These are phyloP conservation scores for Solanum habrochaites DNA, from an alignment of 257 asterid species.

Conservation along the genomic window DNA sequence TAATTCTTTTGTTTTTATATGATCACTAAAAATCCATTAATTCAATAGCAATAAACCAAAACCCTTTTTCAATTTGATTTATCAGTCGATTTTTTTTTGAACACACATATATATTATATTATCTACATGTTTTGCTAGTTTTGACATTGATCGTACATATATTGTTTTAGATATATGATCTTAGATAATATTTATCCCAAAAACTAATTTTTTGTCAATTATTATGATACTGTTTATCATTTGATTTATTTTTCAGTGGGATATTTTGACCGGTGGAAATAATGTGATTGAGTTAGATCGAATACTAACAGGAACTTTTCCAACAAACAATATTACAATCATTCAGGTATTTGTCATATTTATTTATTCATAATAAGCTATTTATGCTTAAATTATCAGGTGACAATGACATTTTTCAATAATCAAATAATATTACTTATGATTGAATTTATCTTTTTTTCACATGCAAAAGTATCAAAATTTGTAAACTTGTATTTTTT, in stretches of 20 bases:
- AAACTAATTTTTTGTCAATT: background rate
- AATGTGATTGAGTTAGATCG: constrained; percentile 33
- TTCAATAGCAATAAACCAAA: background rate
- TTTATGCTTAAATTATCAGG: background rate
- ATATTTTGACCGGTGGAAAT: constrained; percentile 35
- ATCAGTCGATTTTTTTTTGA: background rate
- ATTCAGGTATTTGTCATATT: constrained; percentile 36
- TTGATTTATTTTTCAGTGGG: constrained; percentile 41
- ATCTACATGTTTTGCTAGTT: background rate
- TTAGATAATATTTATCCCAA: background rate
- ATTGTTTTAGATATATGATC: background rate
- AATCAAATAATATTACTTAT: background rate
- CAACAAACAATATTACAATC: constrained; percentile 42
- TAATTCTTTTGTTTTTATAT: no score
- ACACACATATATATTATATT: background rate
- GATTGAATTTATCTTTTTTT: background rate
- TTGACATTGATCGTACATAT: background rate
- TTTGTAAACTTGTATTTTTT: background rate
- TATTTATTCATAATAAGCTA: background rate
- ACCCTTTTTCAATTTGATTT: background rate
- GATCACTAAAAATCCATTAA: background rate
- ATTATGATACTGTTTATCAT: background rate
- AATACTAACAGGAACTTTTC: constrained; percentile 42
- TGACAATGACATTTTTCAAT: background rate
- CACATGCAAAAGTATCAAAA: background rate